phyloP scores from a whole-genome alignment of 2,329 filamentous ascomycete genomes.

The Colletotrichum sp. region DNA sequence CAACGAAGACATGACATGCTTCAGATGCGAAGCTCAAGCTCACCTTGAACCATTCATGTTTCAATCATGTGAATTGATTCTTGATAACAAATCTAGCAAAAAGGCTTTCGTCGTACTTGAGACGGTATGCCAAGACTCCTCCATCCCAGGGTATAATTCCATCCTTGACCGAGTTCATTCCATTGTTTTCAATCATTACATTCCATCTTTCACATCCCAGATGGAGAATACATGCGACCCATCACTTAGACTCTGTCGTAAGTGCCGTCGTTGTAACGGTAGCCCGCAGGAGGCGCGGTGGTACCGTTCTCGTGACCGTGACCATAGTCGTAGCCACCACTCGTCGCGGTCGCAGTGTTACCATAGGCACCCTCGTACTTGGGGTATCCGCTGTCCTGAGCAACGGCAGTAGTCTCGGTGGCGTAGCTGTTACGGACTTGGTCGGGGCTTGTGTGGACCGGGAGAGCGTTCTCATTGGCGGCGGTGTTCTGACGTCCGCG shows the following conservation, averaged over 20 bases:
- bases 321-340: background rate
- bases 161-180: background rate
- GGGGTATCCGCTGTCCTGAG: constrained; percentile 24
- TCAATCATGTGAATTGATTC: background rate
- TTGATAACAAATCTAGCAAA: background rate
- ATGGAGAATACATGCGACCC: constrained; percentile 23
- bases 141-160: constrained; percentile 11
- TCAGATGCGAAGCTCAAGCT: background rate
- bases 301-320: constrained; percentile 13
- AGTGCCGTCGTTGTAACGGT: constrained; percentile 42
- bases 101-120: background rate
- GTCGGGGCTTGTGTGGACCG: constrained; percentile 43
- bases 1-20: background rate
- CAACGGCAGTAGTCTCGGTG: constrained; percentile 41
- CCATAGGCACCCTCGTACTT: constrained; percentile 19
- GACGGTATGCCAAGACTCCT: background rate
- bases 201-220: background rate
- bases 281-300: constrained; percentile 24
- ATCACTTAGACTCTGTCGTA: constrained; percentile 26
- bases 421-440: constrained; percentile 49
- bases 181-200: background rate
- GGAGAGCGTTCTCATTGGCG: constrained; percentile 37
- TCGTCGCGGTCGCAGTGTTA: background rate
- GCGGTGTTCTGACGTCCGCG: constrained; percentile 31
- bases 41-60: background rate